Percentiles rank a stretch among this genome's conserved stretches.
These are phyloP conservation scores for Artemisia annua DNA, from an alignment of 129 eudicot genomes.

Conservation along the genomic window DNA sequence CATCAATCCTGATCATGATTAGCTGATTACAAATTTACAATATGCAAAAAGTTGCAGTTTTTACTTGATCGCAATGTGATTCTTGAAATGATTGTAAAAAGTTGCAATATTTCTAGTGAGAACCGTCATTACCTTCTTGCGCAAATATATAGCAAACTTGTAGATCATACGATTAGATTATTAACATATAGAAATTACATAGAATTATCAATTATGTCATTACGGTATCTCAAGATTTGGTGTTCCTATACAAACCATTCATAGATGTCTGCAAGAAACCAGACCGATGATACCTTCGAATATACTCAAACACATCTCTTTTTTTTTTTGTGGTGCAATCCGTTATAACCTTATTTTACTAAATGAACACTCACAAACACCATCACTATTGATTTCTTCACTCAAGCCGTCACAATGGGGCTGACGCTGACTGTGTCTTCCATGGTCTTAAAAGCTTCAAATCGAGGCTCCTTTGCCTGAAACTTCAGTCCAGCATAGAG, in stretches of 20 bases:
- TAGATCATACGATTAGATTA: constrained; percentile 4
- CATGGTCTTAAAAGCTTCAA: constrained; percentile 81
- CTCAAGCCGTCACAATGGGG: constrained; percentile 60
- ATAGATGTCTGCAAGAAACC: constrained; percentile 27
- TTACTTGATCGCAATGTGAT: too few species aligned
- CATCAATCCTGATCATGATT: neutral
- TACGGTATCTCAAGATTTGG: constrained; percentile 21
- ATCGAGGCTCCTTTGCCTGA: constrained; percentile 94
- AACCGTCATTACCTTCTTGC: too few species aligned
- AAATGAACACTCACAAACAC: constrained; percentile 22
- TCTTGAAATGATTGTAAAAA: too few species aligned
- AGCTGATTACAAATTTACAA: neutral
- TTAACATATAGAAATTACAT: constrained; percentile 6
- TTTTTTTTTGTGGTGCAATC: neutral
- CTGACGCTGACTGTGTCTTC: constrained; percentile 37
- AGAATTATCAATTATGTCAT: constrained; percentile 14
- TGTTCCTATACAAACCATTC: constrained; percentile 16
- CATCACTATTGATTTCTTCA: neutral
- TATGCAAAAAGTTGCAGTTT: neutral
- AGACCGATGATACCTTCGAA: constrained; percentile 24
- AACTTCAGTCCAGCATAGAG: constrained; percentile 78
- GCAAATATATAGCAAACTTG: too few species aligned
- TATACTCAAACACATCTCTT: constrained; percentile 20
- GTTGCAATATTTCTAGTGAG: too few species aligned
- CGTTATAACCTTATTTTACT: constrained; percentile 23